phyloP scores from a whole-genome alignment of 352 stramenopile genomes.

The Globisporangium cederbergense region DNA sequence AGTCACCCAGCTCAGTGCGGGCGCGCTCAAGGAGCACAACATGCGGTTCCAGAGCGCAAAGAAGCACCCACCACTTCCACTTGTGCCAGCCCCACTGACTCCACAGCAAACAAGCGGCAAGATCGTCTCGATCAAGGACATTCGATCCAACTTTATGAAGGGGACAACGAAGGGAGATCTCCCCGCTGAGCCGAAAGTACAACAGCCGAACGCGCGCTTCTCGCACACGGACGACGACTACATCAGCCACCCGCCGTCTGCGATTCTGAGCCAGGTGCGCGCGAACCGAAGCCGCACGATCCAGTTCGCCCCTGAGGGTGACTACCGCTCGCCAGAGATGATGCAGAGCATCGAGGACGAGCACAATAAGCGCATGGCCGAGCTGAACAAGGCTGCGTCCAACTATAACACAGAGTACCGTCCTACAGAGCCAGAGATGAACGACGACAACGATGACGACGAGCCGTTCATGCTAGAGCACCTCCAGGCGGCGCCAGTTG shows the following conservation, averaged over 20 bases:
- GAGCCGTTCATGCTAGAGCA: conserved; percentile 18
- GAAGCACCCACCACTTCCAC: not conserved
- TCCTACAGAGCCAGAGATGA: conserved; percentile 11
- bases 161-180: conserved; percentile 15
- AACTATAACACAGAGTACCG: conserved; percentile 14
- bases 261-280: conserved; percentile 42
- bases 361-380: conserved; percentile 40
- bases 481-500: conserved; percentile 6
- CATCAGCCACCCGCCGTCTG: conserved; percentile 31
- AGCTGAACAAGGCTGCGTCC: conserved; percentile 14
- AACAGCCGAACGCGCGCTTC: not conserved
- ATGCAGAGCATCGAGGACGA: conserved; percentile 38
- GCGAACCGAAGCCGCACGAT: conserved; percentile 42
- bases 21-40: conserved; percentile 7
- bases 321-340: conserved; percentile 30
- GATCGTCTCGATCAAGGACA: conserved; percentile 39
- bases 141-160: conserved; percentile 21
- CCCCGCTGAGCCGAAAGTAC: not conserved
- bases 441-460: conserved; percentile 6
- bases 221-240: conserved; percentile 22
- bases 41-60: conserved; percentile 11
- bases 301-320: conserved; percentile 30
- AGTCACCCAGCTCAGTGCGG: conserved; percentile 8
- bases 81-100: not conserved
- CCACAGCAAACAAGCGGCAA: conserved; percentile 22